Evolutionary conservation across 192 early-diverging fungal genomes (phyloP).

Genomic region (Backusella luteola): DNA sequence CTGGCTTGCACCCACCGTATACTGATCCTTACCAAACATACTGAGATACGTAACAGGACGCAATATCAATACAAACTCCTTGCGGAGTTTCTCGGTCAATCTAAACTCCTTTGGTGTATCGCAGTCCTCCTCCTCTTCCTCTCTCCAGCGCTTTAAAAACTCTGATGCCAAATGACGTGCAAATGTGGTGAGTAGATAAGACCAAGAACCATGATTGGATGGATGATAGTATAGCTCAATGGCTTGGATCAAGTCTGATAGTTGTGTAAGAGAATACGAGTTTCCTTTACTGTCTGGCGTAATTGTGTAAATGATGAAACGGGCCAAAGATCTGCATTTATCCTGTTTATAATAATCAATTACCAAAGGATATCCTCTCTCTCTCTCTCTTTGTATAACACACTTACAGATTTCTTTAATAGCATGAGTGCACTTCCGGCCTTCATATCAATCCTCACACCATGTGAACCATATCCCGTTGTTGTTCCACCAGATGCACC

Average conservation of each 20-base stretch:
- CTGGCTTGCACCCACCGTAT: conserved; percentile 56
- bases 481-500: conserved; percentile 45
- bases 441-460: conserved; percentile 38
- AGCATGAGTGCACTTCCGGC: conserved; percentile 37
- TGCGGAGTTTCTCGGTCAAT: conserved; percentile 53
- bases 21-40: conserved; percentile 76
- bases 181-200: conserved; percentile 67
- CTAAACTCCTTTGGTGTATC: conserved; percentile 56
- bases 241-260: conserved; percentile 79
- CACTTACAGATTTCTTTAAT: conserved; percentile 31
- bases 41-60: conserved; percentile 58
- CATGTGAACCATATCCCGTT: conserved; percentile 37
- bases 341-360: conserved; percentile 22
- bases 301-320: conserved; percentile 81
- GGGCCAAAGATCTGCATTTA: conserved; percentile 65
- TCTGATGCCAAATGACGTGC: conserved; percentile 62
- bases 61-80: conserved; percentile 64
- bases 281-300: conserved; percentile 39
- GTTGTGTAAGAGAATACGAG: conserved; percentile 52
- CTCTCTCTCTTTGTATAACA: background rate
- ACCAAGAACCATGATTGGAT: conserved; percentile 90
- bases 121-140: conserved; percentile 60
- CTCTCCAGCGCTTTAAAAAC: conserved; percentile 64
- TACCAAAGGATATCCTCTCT: background rate
- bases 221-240: conserved; percentile 90